Evolutionary conservation across 2,329 filamentous ascomycete genomes (phyloP), one percentile per base, ranked within the genome.

Genomic region (Ilyonectria sp.): DNA sequence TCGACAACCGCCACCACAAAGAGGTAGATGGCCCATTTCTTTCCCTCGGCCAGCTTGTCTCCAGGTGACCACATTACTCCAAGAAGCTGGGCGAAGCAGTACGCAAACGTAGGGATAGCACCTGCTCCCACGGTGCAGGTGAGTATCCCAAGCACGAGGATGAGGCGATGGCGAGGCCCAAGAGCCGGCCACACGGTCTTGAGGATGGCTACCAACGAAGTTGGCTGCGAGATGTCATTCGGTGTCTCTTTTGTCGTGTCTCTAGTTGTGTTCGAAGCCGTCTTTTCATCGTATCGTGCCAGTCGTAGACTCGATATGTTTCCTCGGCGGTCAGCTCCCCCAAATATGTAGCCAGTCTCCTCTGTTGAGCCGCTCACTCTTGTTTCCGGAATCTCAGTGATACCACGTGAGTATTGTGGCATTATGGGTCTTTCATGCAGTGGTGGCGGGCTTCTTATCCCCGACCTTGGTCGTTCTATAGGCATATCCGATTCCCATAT

Each of bases 61-160:
- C 79, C 79, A 0, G 84, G 75, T 0, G 87, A 79, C 79, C 92
- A 93, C 77, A 96, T 94, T 0, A 91, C 91, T 2, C 84, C 82
- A 0, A 97, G 86, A 0, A 98, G 86, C 63, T 91, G 89, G 0
- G 94, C 89, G 57, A 97, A 91, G 9, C 92, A 84, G 77, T 88
- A 94, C 0, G 94, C 92, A 74, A 98, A 98, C 0, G 89, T 82
- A 0, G 94, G 93, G 0, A 92, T 93, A 29, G 88, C 86, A 4
- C 86, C 88, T 4, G 93, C 91, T 53, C 93, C 90, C 0, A 91
- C 73, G 1, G 92, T 74, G 33, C 91, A 90, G 50, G 87, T 85
- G 0, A 87, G n/a, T 10, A 94, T 80, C 1, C 91, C 93, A 2
- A 87, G 60, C 0, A 91, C 31, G 1, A 97, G 81, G 13, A 88